A percentile compares a stretch with the other conserved stretches of the same genome.
Conservation (phyloP, 169 alveolate species). For the Perkinsus olseni region DNA sequence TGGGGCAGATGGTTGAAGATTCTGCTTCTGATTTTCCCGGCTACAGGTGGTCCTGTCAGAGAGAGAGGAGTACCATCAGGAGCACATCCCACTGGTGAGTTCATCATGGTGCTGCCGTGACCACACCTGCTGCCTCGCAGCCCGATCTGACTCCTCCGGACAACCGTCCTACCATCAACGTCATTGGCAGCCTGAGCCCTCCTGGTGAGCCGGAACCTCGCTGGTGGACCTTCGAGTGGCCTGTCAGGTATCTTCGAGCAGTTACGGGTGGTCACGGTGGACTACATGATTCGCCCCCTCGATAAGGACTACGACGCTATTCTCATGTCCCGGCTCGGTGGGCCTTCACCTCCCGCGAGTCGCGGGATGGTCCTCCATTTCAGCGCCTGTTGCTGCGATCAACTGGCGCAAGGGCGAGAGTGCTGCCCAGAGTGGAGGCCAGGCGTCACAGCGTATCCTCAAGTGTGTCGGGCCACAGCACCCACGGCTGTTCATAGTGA, state of each 20-base stretch:
- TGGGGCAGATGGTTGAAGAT: slow-evolving; percentile 30
- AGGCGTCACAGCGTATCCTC: not conserved
- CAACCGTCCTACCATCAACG: not conserved
- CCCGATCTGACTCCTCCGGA: not conserved
- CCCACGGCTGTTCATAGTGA: not conserved
- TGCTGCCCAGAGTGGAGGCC: not conserved
- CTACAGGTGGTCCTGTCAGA: not conserved
- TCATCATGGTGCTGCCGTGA: not conserved
- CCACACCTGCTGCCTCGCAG: too few species aligned
- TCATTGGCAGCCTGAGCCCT: not conserved
- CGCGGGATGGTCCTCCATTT: not conserved
- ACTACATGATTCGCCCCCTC: not conserved
- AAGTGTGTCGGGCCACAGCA: not conserved
- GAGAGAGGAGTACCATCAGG: not conserved
- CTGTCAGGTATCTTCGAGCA: not conserved
- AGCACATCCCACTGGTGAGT: not conserved
- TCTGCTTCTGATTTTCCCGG: not conserved
- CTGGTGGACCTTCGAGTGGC: not conserved
- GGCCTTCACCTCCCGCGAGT: not conserved
- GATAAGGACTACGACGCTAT: not conserved
- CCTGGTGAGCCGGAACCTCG: not conserved
- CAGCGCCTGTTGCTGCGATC: not conserved
- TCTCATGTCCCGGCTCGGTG: not conserved
- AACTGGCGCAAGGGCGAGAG: not conserved
- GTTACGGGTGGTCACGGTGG: not conserved